phyloP scores from a whole-genome alignment of 176 grass and related monocot genomes.

The sorghum (Sorghum bicolor) region Sorghum_bicolor_NCBIv3 NC_012874.2:5837501-5838000 shows the following conservation, averaged over 20 bases:
- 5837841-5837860: background rate
- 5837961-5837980: too few relatives aligned
- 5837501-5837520: background rate
- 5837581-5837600: background rate
- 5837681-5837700: background rate
- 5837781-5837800: background rate
- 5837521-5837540: background rate
- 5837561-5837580: background rate
- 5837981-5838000: background rate
- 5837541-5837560: background rate
- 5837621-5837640: too few relatives aligned
- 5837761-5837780: background rate
- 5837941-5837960: background rate
- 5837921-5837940: background rate
- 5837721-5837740: background rate
- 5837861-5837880: background rate
- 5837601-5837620: too few relatives aligned
- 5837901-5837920: background rate
- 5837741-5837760: background rate
- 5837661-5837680: background rate
- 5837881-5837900: background rate
- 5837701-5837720: background rate
- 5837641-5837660: background rate
- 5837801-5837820: rapidly evolving
- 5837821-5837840: background rate